Base-by-base conservation (phyloP, 345 rosid species). In the Melastoma malabathricum region DNA sequence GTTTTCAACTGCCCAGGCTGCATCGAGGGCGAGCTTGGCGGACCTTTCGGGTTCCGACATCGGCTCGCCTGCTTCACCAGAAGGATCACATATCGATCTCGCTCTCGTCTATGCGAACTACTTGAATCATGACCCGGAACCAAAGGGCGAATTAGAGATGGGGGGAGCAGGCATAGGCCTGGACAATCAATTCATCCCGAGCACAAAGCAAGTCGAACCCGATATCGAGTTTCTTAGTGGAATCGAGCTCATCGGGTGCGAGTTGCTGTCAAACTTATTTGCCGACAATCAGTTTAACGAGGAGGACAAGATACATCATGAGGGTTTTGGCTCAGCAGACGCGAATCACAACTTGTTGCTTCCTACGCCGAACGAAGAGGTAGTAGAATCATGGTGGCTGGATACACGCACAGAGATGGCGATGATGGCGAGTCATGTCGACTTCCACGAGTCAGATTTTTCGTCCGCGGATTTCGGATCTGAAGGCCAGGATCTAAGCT, bases 101-200 rank as follows among this genome's bases (percentile, higher is more conserved):
- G 82, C 82, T 1, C 67, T 73, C 23, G 80, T 81, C 51, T 81
- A 69, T 2, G 80, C 80, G 0, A 81, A 75, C 14, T 78, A 70
- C 59, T 56, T 81, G 80, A 78, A 67, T 59, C 74, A 68, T 12
- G 68, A 55, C 22, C 64, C 69, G 0, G 64, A 66, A 48, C 50
- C 55, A 19, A 51, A 50, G n/a, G 44, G 44, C 15, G 46, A 43
- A 29, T 25, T 9, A 29, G 25, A 12, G 48, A 27, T 27, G 31
- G 31, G 6, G 6, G 31, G 4, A 27, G 31, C 31, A 6, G 31
- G 31, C 2, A 17, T 10, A 15, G 43, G 6, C 6, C 0, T 25
- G 13, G 1, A n/a, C 7, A 13, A 14, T 22, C 57, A 43, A 44
- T 31, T 15, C 15, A 46, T 13, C 15, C 18, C 48, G 14, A 54